These are phyloP conservation scores for Populus nigra DNA, from an alignment of 345 rosid genomes.

Conservation along the genomic window DNA sequence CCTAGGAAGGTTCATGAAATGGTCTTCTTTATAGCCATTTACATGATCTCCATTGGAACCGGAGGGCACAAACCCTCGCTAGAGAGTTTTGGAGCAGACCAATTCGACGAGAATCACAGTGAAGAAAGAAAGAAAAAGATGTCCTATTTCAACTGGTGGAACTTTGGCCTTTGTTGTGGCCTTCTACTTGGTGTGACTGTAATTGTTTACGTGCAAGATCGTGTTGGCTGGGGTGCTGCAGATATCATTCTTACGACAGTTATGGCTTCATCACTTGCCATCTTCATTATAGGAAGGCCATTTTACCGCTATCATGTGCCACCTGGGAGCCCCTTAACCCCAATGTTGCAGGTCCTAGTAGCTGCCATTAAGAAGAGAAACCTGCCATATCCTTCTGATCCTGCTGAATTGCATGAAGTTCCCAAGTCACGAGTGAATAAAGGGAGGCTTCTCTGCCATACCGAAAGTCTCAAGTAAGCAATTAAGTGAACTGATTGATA, in stretches of 20 bases:
- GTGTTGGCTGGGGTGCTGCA: conserved; percentile 76
- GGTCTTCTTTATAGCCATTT: conserved; percentile 71
- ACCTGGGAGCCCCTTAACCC: conserved; percentile 78
- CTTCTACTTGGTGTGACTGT: conserved; percentile 69
- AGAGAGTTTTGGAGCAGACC: conserved; percentile 98
- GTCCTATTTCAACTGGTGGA: conserved; percentile 99
- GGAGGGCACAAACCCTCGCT: conserved; percentile 94
- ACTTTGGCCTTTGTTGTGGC: conserved; percentile 67
- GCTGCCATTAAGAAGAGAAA: conserved; percentile 77
- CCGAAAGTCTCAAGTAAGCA: conserved; percentile 66
- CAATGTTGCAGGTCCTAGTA: conserved; percentile 70
- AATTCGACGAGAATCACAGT: conserved; percentile 72
- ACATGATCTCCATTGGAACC: conserved; percentile 79
- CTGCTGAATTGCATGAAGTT: conserved; percentile 54
- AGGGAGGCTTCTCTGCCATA: conserved; percentile 63
- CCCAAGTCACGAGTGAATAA: conserved; percentile 35
- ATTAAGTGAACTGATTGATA: neutral
- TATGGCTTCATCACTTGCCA: conserved; percentile 57
- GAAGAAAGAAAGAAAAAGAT: conserved; percentile 75
- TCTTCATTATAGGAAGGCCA: conserved; percentile 67
- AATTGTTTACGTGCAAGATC: conserved; percentile 74
- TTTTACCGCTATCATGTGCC: conserved; percentile 68
- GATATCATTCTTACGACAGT: conserved; percentile 58
- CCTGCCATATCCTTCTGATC: conserved; percentile 50
- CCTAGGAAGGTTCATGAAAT: conserved; percentile 68